Conservation (phyloP, 371 early-diverging fungal genomes). For the Rhizopus microsporus region DNA sequence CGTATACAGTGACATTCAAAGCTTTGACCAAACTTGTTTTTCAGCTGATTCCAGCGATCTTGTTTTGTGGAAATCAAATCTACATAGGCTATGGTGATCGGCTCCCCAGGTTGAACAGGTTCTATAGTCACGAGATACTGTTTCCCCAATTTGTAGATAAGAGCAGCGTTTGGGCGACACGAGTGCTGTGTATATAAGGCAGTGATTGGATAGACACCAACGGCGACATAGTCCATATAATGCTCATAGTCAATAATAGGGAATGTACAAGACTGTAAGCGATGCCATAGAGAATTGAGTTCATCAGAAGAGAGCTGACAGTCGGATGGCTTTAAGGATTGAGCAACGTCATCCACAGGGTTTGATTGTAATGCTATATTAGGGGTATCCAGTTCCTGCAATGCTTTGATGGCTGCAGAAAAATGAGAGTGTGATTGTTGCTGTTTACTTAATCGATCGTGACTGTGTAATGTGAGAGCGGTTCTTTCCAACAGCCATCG, state of each 20-base stretch:
- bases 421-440: slow-evolving; percentile 44
- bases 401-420: slow-evolving; percentile 38
- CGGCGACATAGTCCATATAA: slow-evolving; percentile 65
- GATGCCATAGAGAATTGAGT: slow-evolving; percentile 16
- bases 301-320: slow-evolving; percentile 20
- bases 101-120: slow-evolving; percentile 66
- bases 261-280: slow-evolving; percentile 17
- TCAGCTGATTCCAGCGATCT: slow-evolving; percentile 54
- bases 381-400: slow-evolving; percentile 22
- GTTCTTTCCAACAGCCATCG: slow-evolving; percentile 48
- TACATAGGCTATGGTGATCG: slow-evolving; percentile 75
- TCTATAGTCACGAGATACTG: slow-evolving; percentile 59
- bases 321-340: slow-evolving; percentile 17
- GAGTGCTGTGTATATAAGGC: slow-evolving; percentile 77
- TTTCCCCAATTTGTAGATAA: slow-evolving; percentile 51
- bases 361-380: slow-evolving; percentile 1
- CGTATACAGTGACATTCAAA: slow-evolving; percentile 36
- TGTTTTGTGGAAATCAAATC: slow-evolving; percentile 61
- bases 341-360: slow-evolving; percentile 10
- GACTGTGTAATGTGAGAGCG: slow-evolving; percentile 48
- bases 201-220: slow-evolving; percentile 76
- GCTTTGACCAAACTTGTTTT: slow-evolving; percentile 36
- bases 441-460: slow-evolving; percentile 51
- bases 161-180: slow-evolving; percentile 78
- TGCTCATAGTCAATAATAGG: slow-evolving; percentile 43